These are phyloP conservation scores for Hebeloma cylindrosporum DNA, from an alignment of 768 basidiomycete genomes.

Conservation along the genomic window DNA sequence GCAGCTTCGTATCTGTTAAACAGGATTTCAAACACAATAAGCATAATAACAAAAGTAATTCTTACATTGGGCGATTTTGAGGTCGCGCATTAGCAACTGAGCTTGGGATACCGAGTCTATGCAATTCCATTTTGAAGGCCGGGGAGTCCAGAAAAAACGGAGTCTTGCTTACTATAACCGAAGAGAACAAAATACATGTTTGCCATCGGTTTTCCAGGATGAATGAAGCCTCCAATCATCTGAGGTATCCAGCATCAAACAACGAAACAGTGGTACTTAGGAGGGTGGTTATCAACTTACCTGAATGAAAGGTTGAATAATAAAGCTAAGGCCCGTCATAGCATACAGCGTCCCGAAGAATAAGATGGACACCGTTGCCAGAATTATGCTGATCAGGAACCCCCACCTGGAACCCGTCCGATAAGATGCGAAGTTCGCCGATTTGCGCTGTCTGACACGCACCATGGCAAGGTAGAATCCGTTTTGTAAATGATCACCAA, in stretches of 20 bases:
- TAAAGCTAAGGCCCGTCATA: slow-evolving; percentile 45
- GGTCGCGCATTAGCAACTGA: slow-evolving; percentile 42
- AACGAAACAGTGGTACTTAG: not conserved
- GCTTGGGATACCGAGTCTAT: slow-evolving; percentile 47
- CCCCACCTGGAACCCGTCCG: slow-evolving; percentile 41
- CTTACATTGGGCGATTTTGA: slow-evolving; percentile 48
- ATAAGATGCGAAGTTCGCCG: not conserved
- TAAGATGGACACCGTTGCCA: slow-evolving; percentile 45
- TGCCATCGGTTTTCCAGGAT: slow-evolving; percentile 64
- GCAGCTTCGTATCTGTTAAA: slow-evolving; percentile 43
- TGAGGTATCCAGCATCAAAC: slow-evolving; percentile 30
- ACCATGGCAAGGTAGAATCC: slow-evolving; percentile 50
- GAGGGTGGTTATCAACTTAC: slow-evolving; percentile 26
- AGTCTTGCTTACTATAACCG: slow-evolving; percentile 40
- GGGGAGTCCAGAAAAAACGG: not conserved
- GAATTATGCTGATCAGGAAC: slow-evolving; percentile 40
- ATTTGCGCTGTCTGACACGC: slow-evolving; percentile 6
- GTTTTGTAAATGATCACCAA: slow-evolving; percentile 46
- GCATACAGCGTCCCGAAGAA: slow-evolving; percentile 47
- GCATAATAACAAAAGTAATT: not conserved
- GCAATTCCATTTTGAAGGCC: not conserved
- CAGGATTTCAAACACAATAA: not conserved
- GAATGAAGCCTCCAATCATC: slow-evolving; percentile 61
- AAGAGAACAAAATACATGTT: slow-evolving; percentile 63
- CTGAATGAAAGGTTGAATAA: slow-evolving; percentile 51